Evolutionary conservation across 2,329 filamentous ascomycete genomes (phyloP).

Genomic region (Colletotrichum echinochloae): DNA sequence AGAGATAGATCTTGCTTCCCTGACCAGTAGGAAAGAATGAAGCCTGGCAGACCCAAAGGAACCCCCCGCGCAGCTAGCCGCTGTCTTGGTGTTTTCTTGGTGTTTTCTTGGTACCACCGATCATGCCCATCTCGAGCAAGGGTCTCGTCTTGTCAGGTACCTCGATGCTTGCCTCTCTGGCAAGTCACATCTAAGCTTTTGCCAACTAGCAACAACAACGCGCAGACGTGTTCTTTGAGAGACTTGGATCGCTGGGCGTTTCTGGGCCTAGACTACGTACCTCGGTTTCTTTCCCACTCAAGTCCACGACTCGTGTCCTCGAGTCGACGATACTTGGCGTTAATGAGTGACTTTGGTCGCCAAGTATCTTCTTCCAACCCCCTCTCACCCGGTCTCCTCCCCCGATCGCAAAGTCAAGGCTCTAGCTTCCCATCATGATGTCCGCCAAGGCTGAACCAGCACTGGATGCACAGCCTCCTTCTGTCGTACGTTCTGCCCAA

Average conservation of each 20-base stretch:
- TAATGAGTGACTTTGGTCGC: slow-evolving; percentile 36
- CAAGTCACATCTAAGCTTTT: slow-evolving; percentile 39
- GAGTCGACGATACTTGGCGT: slow-evolving; percentile 35
- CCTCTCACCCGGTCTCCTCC: neutral
- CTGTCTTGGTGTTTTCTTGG: slow-evolving; percentile 40
- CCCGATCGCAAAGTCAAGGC: neutral
- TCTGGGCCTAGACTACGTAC: no score
- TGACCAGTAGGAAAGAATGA: neutral
- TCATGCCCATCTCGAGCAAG: slow-evolving; percentile 14
- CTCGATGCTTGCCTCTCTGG: slow-evolving; percentile 15
- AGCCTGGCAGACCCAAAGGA: slow-evolving; percentile 14
- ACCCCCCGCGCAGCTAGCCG: slow-evolving; percentile 18
- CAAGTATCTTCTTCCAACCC: slow-evolving; percentile 18
- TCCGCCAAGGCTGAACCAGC: slow-evolving; percentile 35
- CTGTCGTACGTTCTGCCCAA: neutral
- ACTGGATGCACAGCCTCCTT: slow-evolving; percentile 5
- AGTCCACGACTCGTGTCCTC: slow-evolving; percentile 16
- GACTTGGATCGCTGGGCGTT: slow-evolving; percentile 30
- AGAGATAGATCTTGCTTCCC: neutral
- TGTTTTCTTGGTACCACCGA: slow-evolving; percentile 40
- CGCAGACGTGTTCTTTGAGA: neutral
- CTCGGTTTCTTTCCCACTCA: neutral
- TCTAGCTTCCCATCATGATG: slow-evolving; percentile 14
- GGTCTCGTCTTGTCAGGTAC: slow-evolving; percentile 20
- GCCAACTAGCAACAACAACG: slow-evolving; percentile 20